Base-by-base conservation (phyloP, 2,329 filamentous ascomycete species). In the Didymella lethalis region DNA sequence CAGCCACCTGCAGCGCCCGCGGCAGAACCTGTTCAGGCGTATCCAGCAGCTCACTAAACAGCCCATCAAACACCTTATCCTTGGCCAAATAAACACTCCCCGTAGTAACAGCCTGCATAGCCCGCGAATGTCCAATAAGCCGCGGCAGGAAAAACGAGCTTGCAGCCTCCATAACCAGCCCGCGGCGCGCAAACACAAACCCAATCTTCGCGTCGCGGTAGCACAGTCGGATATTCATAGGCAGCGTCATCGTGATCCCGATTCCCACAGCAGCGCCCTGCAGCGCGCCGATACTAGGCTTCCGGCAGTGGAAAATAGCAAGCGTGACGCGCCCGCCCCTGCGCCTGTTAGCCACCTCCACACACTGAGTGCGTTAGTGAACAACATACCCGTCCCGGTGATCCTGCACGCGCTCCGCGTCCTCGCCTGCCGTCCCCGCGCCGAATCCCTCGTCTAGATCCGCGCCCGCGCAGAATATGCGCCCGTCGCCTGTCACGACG, bases 61-160 rank as follows among this genome's bases (percentile, higher is more conserved):
- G 78, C 10, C 80, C 84, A 49, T 80, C 82, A 55, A 87, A 83
- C 52, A 87, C 79, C 25, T 77, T 75, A 70, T 86, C 79, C 29
- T 48, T 59, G 1, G 81, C 81, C 0, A 68, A 70, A 69, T 88
- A 90, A 0, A 86, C 87, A 2, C 78, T 78, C 0, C 90, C 90
- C 0, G 89, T 92, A 3, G 89, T 90, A 43, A 86, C 80, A 29
- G 91, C 81, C 68, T 89, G 85, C 72, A 89, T 77, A 0, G 89
- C 88, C 63, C 84, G 83, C 14, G 83, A 84, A 54, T 84, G 80
- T 57, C 90, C 90, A 59, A 92, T 83, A 26, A 92, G 80, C 0
- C 88, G 84, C 2, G 90, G 90, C 34, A 93, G 81, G 79, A 91
- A 93, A 75, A 85, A 93, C 8, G 86, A 88, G 49, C 84, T 87